Conservation (phyloP, 1,284 basidiomycete species). For the Fomitopsis pinicola region DNA sequence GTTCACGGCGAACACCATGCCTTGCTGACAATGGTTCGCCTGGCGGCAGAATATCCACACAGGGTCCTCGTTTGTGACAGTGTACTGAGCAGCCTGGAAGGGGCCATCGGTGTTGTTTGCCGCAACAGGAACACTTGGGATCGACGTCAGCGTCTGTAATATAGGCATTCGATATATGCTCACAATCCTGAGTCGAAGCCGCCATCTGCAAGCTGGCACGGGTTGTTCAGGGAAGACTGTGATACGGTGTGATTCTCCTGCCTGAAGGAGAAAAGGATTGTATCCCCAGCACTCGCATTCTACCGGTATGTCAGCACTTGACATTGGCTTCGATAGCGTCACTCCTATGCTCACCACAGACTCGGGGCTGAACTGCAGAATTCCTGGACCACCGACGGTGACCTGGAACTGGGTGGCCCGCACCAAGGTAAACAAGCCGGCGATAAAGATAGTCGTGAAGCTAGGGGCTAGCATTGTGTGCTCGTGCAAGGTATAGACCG, state of each 20-base stretch:
- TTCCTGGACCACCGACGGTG: constrained; percentile 48
- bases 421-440: constrained; percentile 19
- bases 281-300: constrained; percentile 46
- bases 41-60: constrained; percentile 58
- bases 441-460: constrained; percentile 13
- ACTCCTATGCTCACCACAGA: constrained; percentile 37
- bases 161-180: constrained; percentile 12
- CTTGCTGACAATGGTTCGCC: constrained; percentile 41
- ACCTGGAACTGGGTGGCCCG: constrained; percentile 40
- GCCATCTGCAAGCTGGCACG: constrained; percentile 37
- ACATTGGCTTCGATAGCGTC: background rate
- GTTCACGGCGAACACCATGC: constrained; percentile 67
- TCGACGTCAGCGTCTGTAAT: background rate
- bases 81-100: constrained; percentile 43
- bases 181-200: constrained; percentile 62
- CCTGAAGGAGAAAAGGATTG: constrained; percentile 48
- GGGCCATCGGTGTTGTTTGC: constrained; percentile 36
- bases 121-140: constrained; percentile 44
- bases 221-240: constrained; percentile 49
- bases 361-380: constrained; percentile 39
- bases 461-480: constrained; percentile 4
- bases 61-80: constrained; percentile 42
- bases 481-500: background rate
- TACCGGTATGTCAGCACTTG: constrained; percentile 16
- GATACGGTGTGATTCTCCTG: constrained; percentile 65